Percentiles rank a stretch among this genome's conserved stretches.
These are phyloP conservation scores for Phialemonium atrogriseum DNA, from an alignment of 2,329 filamentous ascomycete species.

Conservation along the genomic window DNA sequence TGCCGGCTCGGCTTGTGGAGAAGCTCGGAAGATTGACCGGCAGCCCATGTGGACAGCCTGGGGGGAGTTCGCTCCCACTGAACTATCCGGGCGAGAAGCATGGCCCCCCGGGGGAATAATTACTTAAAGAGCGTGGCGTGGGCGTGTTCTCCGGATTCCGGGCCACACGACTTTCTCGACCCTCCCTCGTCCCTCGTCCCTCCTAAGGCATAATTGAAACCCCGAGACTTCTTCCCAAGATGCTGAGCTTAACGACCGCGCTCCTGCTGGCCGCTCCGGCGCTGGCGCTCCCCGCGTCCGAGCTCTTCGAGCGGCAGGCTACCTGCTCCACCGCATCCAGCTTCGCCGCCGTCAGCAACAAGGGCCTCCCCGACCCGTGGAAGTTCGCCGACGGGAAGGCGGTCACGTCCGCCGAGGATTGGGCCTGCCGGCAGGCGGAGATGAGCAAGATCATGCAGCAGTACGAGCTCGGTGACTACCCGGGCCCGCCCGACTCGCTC, in stretches of 20 bases:
- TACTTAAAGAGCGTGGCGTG: neutral
- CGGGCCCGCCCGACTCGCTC: constrained; percentile 31
- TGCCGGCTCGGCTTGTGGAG: constrained; percentile 1
- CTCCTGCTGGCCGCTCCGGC: constrained; percentile 2
- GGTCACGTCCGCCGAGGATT: constrained; percentile 31
- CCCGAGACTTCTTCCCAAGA: no score
- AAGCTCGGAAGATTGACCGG: neutral
- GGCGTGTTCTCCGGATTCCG: neutral
- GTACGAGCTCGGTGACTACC: constrained; percentile 37
- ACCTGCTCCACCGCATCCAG: neutral
- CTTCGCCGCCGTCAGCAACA: neutral
- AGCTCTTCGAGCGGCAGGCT: constrained; percentile 1
- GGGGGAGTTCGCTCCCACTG: neutral
- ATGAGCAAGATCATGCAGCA: constrained; percentile 34
- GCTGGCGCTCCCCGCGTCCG: constrained; percentile 5
- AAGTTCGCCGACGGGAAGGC: constrained; percentile 30
- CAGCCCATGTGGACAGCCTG: neutral
- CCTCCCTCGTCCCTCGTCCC: neutral
- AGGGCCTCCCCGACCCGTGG: constrained; percentile 33
- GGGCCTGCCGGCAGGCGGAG: constrained; percentile 34
- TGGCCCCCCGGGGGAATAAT: constrained; percentile 1
- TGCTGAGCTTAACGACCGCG: constrained; percentile 1
- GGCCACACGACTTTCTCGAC: neutral
- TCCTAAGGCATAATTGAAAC: neutral
- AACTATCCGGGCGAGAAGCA: no score